Base-by-base conservation (phyloP, 2,329 filamentous ascomycete species). In the Hypoxylon sp. region DNA sequence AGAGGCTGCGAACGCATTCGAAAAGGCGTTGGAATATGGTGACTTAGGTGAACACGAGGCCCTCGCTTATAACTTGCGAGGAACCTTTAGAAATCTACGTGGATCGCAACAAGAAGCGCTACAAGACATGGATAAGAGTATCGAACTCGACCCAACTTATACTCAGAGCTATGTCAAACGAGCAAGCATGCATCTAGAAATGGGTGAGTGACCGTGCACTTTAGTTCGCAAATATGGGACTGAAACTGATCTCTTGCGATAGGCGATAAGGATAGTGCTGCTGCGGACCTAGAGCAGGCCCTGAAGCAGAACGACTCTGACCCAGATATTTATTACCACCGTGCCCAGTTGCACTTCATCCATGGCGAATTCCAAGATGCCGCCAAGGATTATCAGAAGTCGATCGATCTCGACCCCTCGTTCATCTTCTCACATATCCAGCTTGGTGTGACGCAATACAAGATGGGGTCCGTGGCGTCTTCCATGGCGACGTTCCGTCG, bases 361-460 rank as follows among this genome's bases (percentile, higher is more conserved):
- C 93, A 97, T 76, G 91, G 91, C 63, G 95, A 98, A 79, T 97
- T 97, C 74, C 90, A 91, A 62, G 93, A 97, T 74, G 96, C 96
- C 3, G 94, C 96, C 67, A 97, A 97, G 84, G 96, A 99, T 84
- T 99, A 99, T 84, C 96, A 99, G 81, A 98, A 97, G 84, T 98
- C 96, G 2, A 99, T 99, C 77, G 96, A 99, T 76, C 88, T 99
- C 31, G 96, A 99, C 85, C 88, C 90, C 74, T 91, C 93, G 74
- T 99, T 99, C 82, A 99, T 99, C 84, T 99, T 97, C 88, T 98
- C 95, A 6, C 96, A 99, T 84, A 99, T 99, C 77, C 96, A 99
- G 83, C 92, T 99, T 47, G 96, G 96, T 80, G 96, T 99, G 58
- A 99, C 96, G 54, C 96, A 99, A 83, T 99, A 99, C 87, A 99